Evolutionary conservation across 495 filamentous ascomycete genomes (phyloP).

Genomic region (Penicillium robsamsonii): DNA sequence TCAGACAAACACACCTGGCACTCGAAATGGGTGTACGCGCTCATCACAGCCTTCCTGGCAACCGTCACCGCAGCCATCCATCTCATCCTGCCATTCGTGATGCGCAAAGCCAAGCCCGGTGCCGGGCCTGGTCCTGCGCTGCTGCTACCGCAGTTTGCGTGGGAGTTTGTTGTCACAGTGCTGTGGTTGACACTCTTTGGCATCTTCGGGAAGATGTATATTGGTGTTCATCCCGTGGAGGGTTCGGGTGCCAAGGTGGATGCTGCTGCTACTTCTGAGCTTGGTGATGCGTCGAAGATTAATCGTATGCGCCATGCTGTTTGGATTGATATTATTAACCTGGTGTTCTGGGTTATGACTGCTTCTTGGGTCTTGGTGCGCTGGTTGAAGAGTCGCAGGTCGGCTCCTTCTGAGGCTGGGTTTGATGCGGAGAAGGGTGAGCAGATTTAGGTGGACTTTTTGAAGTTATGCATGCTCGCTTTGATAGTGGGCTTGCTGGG

Average conservation of each 20-base stretch:
- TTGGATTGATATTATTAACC: conserved; percentile 75
- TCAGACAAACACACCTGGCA: conserved; percentile 49
- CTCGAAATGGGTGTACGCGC: conserved; percentile 76
- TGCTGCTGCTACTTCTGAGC: conserved; percentile 8
- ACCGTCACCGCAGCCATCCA: conserved; percentile 62
- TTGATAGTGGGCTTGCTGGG: conserved; percentile 1
- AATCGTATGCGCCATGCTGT: conserved; percentile 81
- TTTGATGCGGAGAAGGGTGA: conserved; percentile 23
- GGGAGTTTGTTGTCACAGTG: conserved; percentile 67
- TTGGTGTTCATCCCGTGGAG: conserved; percentile 60
- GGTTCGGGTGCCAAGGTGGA: conserved; percentile 33
- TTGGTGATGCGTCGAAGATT: conserved; percentile 40
- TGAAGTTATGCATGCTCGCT: background rate
- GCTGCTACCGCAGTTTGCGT: conserved; percentile 53
- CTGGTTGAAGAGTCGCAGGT: conserved; percentile 34
- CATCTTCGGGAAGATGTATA: conserved; percentile 76
- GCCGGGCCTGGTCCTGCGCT: conserved; percentile 7
- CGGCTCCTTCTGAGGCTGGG: background rate
- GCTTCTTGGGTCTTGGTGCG: conserved; percentile 41
- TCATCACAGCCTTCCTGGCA: conserved; percentile 59
- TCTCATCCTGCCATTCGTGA: conserved; percentile 51
- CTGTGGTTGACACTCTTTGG: conserved; percentile 82
- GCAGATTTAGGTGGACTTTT: conserved; percentile 3
- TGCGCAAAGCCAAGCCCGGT: conserved; percentile 40
- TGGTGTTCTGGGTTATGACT: conserved; percentile 68